These are phyloP conservation scores for Trebouxiophyceae sp. DNA, from an alignment of 163 green algal species.

Conservation along the genomic window DNA sequence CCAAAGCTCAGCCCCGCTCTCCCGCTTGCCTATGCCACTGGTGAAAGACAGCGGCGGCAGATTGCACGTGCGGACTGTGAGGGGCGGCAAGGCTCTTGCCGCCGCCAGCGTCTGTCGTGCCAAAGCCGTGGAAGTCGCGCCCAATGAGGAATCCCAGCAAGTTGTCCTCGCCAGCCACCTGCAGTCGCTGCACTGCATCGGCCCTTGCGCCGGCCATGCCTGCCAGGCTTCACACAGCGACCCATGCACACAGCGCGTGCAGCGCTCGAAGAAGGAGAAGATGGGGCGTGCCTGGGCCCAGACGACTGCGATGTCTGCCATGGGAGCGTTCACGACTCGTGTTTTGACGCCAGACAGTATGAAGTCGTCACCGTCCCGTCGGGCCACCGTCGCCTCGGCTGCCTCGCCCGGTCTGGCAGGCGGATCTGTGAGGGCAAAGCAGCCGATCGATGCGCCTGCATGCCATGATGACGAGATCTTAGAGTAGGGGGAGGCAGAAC, in stretches of 20 bases:
- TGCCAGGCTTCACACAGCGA: background rate
- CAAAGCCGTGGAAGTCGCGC: background rate
- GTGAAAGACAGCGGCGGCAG: background rate
- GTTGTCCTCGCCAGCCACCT: background rate
- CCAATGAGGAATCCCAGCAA: background rate
- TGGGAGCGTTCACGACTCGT: constrained; percentile 5
- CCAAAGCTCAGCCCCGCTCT: no score
- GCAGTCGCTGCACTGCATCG: background rate
- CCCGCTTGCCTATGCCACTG: no score
- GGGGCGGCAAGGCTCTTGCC: background rate
- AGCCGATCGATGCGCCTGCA: constrained; percentile 6
- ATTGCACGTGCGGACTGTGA: background rate
- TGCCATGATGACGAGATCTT: background rate
- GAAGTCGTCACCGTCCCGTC: background rate
- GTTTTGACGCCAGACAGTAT: constrained; percentile 5
- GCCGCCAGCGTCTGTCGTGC: background rate
- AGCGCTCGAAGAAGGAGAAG: background rate
- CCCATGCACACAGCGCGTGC: background rate
- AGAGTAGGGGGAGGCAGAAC: background rate
- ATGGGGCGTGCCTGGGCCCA: constrained; percentile 6
- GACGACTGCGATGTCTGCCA: constrained; percentile 6
- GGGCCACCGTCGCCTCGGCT: background rate
- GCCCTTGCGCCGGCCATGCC: background rate
- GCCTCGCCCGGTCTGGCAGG: background rate
- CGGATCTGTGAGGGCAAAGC: constrained; percentile 10